Conservation (phyloP, 2,329 filamentous ascomycete genomes). For the Aspergillus fumigatiaffinis region DNA sequence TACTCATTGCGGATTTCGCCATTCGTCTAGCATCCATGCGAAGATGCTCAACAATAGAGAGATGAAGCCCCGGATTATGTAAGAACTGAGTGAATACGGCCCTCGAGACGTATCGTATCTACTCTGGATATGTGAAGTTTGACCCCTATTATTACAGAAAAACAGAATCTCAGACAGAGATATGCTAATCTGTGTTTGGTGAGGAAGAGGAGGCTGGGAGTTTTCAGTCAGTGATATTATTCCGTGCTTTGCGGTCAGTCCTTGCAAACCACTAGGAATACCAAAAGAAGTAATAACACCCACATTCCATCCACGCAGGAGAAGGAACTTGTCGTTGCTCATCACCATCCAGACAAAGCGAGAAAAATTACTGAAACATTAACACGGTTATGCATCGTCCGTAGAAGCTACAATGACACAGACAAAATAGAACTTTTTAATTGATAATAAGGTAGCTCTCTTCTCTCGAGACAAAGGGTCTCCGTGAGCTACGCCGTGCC, state of each 20-base stretch:
- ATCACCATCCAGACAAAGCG: background rate
- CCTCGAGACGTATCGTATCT: no score
- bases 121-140: background rate
- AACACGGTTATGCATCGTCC: background rate
- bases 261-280: no score
- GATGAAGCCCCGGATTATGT: background rate
- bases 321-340: background rate
- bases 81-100: background rate
- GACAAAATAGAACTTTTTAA: conserved; percentile 19
- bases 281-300: no score
- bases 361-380: background rate
- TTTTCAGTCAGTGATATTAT: background rate
- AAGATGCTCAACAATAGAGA: background rate
- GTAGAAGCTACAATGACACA: conserved; percentile 1
- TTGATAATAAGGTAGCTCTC: conserved; percentile 22
- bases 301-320: background rate
- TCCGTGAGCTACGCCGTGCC: conserved; percentile 21
- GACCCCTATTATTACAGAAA: background rate
- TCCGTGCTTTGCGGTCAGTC: no score
- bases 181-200: no score
- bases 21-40: background rate
- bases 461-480: conserved; percentile 26
- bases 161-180: no score
- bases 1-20: background rate
- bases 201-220: background rate